Base-by-base conservation (phyloP, 73 alveolate genomes). In the Uronychia binucleata region DNA sequence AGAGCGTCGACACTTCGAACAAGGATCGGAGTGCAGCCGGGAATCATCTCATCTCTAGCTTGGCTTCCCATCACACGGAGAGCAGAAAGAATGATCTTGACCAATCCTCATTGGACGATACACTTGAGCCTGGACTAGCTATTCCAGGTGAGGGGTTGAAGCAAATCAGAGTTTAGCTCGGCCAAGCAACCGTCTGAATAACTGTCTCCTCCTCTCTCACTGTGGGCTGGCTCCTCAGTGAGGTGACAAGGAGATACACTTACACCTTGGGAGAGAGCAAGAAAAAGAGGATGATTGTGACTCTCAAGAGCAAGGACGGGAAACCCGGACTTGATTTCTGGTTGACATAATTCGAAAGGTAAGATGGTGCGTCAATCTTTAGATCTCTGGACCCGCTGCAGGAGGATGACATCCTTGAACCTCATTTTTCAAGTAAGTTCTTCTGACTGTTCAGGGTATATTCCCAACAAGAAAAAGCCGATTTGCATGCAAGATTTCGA, bases 171-270 rank as follows among this genome's bases (percentile, higher is more conserved):
- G n/a, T n/a, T n/a, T n/a, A n/a, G n/a, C n/a, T n/a, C n/a, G n/a
- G n/a, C n/a, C n/a, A n/a, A n/a, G n/a, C n/a, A n/a, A n/a, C n/a
- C n/a, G n/a, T n/a, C n/a, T n/a, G n/a, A n/a, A n/a, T n/a, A n/a
- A n/a, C n/a, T n/a, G n/a, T n/a, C n/a, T n/a, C n/a, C n/a, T n/a
- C n/a, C n/a, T n/a, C n/a, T n/a, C 75, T 90, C 27, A 90, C 95
- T 31, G 86, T 92, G 34, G 95, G 95, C 26, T 90, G 95, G 93
- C 81, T 90, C 27, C 80, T 90, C 1, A 26, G 86, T 0, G 95
- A 90, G 58, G 92, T 85, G 19, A 86, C 90, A 25, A 31, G 93
- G 57, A 84, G 60, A 79, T 86, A 90, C 67, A 75, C 35, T 28
- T 86, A 88, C 26, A 81, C 30, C 27, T 33, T 58, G 28, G 80